These are phyloP conservation scores for Stemphylium vesicarium DNA, from an alignment of 2,329 filamentous ascomycete genomes.

Conservation along the genomic window DNA sequence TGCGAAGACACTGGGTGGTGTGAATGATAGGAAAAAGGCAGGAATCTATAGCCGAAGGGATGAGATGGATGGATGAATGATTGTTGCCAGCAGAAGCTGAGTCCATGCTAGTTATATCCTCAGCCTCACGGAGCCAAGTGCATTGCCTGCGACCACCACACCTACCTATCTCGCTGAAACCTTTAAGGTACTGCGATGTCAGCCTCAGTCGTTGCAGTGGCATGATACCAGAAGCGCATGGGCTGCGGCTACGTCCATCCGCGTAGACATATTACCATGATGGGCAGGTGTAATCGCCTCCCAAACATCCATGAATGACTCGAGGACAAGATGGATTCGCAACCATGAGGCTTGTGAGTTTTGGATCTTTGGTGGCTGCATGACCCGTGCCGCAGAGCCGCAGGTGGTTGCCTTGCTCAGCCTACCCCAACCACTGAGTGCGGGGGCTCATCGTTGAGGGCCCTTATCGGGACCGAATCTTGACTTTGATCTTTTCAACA, in stretches of 20 bases:
- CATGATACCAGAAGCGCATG: not conserved
- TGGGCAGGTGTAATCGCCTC: not conserved
- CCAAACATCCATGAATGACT: not conserved
- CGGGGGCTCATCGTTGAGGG: not conserved
- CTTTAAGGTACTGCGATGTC: too few species aligned
- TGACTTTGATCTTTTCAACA: not conserved
- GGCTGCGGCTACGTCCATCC: not conserved
- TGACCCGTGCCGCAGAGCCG: conserved; percentile 1
- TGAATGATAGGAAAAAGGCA: too few species aligned
- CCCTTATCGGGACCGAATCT: not conserved
- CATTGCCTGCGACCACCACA: not conserved
- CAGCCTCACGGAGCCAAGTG: too few species aligned
- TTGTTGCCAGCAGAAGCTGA: too few species aligned
- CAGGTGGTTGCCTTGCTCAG: conserved; percentile 3
- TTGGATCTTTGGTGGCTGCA: conserved; percentile 1
- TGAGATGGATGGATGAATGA: too few species aligned
- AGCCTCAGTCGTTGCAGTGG: not conserved
- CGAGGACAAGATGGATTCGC: not conserved
- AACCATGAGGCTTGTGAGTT: not conserved
- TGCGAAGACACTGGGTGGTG: too few species aligned
- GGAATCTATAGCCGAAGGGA: too few species aligned
- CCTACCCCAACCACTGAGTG: not conserved
- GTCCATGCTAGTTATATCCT: too few species aligned
- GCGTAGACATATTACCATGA: not conserved
- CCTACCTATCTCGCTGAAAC: not conserved